Evolutionary conservation across 129 eudicot genomes (phyloP).

Genomic region (Glebionis coronaria): DNA sequence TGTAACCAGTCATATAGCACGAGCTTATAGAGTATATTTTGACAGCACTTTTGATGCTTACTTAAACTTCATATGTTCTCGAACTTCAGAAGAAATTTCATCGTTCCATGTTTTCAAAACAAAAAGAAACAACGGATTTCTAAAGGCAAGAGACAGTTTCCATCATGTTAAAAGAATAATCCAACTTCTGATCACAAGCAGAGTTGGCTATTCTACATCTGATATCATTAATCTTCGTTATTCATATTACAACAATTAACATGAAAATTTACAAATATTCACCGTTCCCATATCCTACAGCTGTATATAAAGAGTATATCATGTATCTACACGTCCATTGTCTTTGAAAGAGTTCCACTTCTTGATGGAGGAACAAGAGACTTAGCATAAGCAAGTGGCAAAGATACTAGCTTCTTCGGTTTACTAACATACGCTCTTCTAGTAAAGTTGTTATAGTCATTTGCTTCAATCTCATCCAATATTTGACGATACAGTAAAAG

Average conservation of each 20-base stretch:
- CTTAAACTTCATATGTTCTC: too few species aligned
- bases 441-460: constrained; percentile 92
- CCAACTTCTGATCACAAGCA: constrained; percentile 5
- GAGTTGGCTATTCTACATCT: constrained; percentile 17
- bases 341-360: constrained; percentile 33
- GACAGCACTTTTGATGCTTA: too few species aligned
- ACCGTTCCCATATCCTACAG: constrained; percentile 26
- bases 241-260: constrained; percentile 33
- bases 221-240: constrained; percentile 16
- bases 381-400: constrained; percentile 90
- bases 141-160: constrained; percentile 7
- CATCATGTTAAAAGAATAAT: background rate
- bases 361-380: constrained; percentile 61
- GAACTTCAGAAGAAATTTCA: too few species aligned
- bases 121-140: background rate
- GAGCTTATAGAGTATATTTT: too few species aligned
- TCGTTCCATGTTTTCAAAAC: background rate
- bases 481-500: constrained; percentile 74
- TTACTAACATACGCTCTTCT: constrained; percentile 88
- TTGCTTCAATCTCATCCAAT: constrained; percentile 93
- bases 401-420: constrained; percentile 72
- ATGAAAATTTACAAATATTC: constrained; percentile 31
- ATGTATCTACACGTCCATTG: constrained; percentile 21
- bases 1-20: too few species aligned
- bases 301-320: constrained; percentile 10